Conservation (phyloP, 495 filamentous ascomycete genomes). For the Neurospora sp. region DNA sequence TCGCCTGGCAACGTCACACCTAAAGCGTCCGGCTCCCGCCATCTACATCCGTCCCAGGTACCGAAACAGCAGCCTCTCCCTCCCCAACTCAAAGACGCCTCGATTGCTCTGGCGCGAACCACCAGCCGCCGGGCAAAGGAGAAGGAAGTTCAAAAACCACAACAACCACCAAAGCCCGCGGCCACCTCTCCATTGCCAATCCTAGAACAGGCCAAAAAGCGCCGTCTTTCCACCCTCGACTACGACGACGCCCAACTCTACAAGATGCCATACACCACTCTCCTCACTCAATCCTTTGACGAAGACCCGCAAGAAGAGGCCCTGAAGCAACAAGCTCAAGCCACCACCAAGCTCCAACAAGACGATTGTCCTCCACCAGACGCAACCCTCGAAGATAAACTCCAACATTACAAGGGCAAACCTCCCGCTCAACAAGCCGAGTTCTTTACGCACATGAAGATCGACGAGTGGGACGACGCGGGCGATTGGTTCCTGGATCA, state of each 20-base stretch:
- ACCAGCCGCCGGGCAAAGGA: constrained; percentile 25
- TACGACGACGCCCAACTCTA: constrained; percentile 43
- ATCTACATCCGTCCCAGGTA: background rate
- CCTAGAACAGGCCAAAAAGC: constrained; percentile 19
- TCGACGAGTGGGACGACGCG: constrained; percentile 71
- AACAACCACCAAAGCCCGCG: constrained; percentile 5
- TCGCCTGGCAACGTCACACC: background rate
- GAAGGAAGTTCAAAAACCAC: background rate
- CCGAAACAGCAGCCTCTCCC: constrained; percentile 1
- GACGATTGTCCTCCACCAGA: constrained; percentile 2
- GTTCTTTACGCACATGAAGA: constrained; percentile 54
- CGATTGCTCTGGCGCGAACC: constrained; percentile 15
- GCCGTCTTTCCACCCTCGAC: constrained; percentile 32
- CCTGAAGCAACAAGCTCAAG: constrained; percentile 10
- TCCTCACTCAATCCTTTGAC: constrained; percentile 47
- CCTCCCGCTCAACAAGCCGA: constrained; percentile 40
- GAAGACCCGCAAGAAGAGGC: constrained; percentile 35
- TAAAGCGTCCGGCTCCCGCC: constrained; percentile 1
- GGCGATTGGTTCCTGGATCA: constrained; percentile 70
- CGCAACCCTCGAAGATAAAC: constrained; percentile 27
- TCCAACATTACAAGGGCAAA: constrained; percentile 31
- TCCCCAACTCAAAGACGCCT: constrained; percentile 1
- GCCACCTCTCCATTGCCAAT: background rate
- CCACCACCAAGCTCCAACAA: background rate
- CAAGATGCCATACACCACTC: constrained; percentile 41